Evolutionary conservation across 2,329 filamentous ascomycete species (phyloP).

Genomic region (Balansia obtecta): DNA sequence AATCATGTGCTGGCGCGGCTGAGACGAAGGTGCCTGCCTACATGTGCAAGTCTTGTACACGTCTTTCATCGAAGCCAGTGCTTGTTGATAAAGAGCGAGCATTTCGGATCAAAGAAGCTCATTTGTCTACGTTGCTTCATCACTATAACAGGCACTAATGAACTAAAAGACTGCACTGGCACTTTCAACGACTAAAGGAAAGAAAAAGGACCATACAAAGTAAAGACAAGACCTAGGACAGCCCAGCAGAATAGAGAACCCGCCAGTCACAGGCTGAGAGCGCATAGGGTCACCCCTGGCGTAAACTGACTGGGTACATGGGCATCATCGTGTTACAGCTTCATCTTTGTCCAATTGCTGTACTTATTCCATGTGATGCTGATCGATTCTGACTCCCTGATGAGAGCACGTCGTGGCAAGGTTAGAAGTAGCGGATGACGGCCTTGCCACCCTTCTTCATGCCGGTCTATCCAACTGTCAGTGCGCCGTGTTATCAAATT

Average conservation of each 20-base stretch:
- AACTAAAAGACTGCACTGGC: not conserved
- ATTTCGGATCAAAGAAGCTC: not conserved
- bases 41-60: too few relatives aligned
- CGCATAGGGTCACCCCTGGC: not conserved
- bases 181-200: conserved; percentile 4
- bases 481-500: not conserved
- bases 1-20: too few relatives aligned
- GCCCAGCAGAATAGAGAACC: not conserved
- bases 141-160: not conserved
- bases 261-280: not conserved
- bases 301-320: not conserved
- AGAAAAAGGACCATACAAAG: conserved; percentile 4
- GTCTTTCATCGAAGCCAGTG: too few relatives aligned
- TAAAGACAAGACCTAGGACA: not conserved
- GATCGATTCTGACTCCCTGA: not conserved
- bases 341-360: not conserved
- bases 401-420: not conserved
- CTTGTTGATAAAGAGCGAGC: not conserved
- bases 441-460: conserved; percentile 28
- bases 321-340: not conserved
- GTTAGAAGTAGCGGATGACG: conserved; percentile 31
- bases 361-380: not conserved
- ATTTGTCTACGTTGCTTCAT: not conserved
- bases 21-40: too few relatives aligned
- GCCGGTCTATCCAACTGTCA: conserved; percentile 24